Evolutionary conservation across 2,329 filamentous ascomycete species (phyloP).

Genomic region (Aspergillus aculeatus): DNA sequence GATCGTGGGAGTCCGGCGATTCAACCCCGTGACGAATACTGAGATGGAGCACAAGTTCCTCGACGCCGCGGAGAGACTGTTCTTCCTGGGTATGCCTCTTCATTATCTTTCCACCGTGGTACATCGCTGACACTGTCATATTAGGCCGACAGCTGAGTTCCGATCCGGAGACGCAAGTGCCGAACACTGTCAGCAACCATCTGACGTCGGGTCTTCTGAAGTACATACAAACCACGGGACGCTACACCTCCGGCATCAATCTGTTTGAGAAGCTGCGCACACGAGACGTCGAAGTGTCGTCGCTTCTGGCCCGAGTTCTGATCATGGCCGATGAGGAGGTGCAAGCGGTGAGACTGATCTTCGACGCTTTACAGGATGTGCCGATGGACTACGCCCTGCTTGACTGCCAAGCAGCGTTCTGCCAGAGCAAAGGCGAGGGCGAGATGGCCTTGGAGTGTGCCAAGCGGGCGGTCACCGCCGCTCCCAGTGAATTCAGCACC

Average conservation of each 20-base stretch:
- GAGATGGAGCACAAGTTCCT: constrained; percentile 96
- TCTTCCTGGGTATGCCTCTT: constrained; percentile 73
- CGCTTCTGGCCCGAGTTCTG: constrained; percentile 82
- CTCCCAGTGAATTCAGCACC: constrained; percentile 93
- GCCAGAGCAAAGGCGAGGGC: constrained; percentile 81
- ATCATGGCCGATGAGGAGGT: constrained; percentile 97
- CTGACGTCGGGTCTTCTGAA: constrained; percentile 88
- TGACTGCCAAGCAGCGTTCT: constrained; percentile 89
- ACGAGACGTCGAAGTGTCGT: constrained; percentile 90
- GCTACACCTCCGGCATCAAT: constrained; percentile 93
- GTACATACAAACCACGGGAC: constrained; percentile 93
- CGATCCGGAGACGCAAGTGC: constrained; percentile 94
- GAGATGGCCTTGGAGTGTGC: constrained; percentile 89
- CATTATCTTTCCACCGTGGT: too few relatives aligned
- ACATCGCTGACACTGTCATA: constrained; percentile 19
- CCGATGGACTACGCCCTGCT: constrained; percentile 98
- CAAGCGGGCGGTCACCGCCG: constrained; percentile 89
- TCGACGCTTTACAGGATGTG: constrained; percentile 83
- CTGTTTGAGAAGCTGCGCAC: constrained; percentile 92
- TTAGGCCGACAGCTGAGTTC: constrained; percentile 92
- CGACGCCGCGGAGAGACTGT: constrained; percentile 88
- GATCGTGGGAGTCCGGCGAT: constrained; percentile 93
- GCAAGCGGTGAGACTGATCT: constrained; percentile 83
- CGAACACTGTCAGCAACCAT: constrained; percentile 94
- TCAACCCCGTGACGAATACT: constrained; percentile 98